A percentile compares a stretch with the other conserved stretches of the same genome.
These are phyloP conservation scores for Schoenoplectus triqueter DNA, from an alignment of 202 grass and related monocot genomes.

Conservation along the genomic window DNA sequence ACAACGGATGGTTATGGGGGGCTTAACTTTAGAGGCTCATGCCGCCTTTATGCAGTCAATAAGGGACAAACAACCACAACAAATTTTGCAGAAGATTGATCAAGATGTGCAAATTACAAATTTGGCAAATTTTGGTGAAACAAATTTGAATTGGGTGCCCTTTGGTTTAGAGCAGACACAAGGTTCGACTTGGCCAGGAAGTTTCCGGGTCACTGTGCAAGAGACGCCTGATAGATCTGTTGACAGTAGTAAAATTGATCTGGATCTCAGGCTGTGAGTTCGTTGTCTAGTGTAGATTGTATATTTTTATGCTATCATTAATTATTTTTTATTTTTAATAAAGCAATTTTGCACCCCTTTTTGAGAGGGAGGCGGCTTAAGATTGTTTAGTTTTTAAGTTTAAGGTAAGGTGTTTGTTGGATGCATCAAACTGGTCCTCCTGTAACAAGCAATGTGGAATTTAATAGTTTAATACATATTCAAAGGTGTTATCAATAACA, in stretches of 20 bases:
- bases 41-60: slow-evolving; percentile 59
- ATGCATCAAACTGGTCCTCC: not conserved
- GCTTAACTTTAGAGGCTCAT: slow-evolving; percentile 70
- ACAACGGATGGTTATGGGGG: slow-evolving; percentile 69
- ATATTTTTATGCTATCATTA: slow-evolving; percentile 35
- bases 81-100: slow-evolving; percentile 52
- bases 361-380: not conserved
- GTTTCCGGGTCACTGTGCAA: slow-evolving; percentile 57
- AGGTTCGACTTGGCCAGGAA: slow-evolving; percentile 65
- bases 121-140: slow-evolving; percentile 49
- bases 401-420: not conserved
- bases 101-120: slow-evolving; percentile 45
- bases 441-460: not conserved
- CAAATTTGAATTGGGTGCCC: slow-evolving; percentile 42
- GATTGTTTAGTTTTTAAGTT: slow-evolving; percentile 16
- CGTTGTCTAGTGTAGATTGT: slow-evolving; percentile 34
- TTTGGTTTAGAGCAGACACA: slow-evolving; percentile 50
- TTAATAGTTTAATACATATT: not conserved
- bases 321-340: slow-evolving; percentile 27
- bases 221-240: slow-evolving; percentile 46
- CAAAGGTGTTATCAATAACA: not conserved
- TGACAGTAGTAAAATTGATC: slow-evolving; percentile 77
- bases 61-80: slow-evolving; percentile 48
- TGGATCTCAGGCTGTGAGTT: slow-evolving; percentile 72
- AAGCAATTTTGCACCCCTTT: not conserved